Conservation (phyloP, 2,329 filamentous ascomycete genomes). For the Curvularia sp. region DNA sequence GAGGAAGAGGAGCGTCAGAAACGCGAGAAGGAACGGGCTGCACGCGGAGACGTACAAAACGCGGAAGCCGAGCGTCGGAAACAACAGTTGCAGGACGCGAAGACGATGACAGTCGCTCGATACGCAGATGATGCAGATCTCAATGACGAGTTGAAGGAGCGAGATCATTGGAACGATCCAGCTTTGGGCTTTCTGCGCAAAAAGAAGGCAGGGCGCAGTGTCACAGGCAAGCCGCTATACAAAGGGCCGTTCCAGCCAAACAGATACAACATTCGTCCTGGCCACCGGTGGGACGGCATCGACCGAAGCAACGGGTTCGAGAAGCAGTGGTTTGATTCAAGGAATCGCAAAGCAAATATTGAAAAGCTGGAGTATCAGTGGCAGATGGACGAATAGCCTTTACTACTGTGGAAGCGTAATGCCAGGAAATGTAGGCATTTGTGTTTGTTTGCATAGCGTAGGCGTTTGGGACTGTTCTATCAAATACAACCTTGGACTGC, state of each 20-base stretch:
- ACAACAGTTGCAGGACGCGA: constrained; percentile 78
- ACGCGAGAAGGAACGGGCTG: constrained; percentile 69
- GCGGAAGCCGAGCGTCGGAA: constrained; percentile 69
- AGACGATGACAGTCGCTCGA: constrained; percentile 79
- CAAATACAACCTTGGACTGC: background rate
- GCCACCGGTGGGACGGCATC: constrained; percentile 96
- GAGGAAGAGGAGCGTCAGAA: constrained; percentile 73
- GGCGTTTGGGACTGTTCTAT: background rate
- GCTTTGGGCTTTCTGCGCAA: constrained; percentile 78
- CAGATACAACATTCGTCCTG: constrained; percentile 89
- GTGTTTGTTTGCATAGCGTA: background rate
- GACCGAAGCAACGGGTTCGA: constrained; percentile 95
- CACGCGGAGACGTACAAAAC: constrained; percentile 86
- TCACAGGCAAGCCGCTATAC: constrained; percentile 72
- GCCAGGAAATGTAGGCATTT: background rate
- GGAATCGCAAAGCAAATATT: constrained; percentile 78
- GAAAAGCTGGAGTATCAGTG: constrained; percentile 87
- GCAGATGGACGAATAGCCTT: constrained; percentile 85
- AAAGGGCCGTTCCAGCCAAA: constrained; percentile 84
- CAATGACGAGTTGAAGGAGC: constrained; percentile 80
- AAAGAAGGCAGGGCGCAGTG: constrained; percentile 56
- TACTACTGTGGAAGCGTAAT: background rate
- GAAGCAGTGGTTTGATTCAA: constrained; percentile 85
- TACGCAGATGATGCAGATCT: constrained; percentile 83
- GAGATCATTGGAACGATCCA: constrained; percentile 90